phyloP scores from a whole-genome alignment of 1,284 basidiomycete genomes.

The Boletellus deceptivus region DNA sequence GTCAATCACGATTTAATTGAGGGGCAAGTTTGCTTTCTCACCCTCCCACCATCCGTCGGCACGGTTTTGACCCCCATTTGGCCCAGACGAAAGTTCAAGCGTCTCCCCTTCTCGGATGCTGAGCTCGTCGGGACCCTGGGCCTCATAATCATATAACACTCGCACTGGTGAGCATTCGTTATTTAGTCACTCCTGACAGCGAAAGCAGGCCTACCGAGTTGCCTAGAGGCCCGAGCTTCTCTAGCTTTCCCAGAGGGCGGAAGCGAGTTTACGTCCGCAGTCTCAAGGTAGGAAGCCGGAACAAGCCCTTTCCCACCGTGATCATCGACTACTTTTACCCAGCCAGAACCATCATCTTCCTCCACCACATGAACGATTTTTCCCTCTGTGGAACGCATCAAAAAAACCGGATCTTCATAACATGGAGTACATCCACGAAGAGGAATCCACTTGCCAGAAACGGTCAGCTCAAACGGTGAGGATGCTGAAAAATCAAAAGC shows the following conservation, averaged over 20 bases:
- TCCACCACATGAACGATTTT: slow-evolving; percentile 60
- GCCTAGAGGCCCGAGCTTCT: slow-evolving; percentile 36
- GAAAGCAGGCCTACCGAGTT: slow-evolving; percentile 43
- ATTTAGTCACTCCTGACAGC: neutral
- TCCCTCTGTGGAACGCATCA: slow-evolving; percentile 48
- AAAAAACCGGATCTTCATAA: slow-evolving; percentile 10
- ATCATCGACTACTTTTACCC: slow-evolving; percentile 71
- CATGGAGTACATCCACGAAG: slow-evolving; percentile 1
- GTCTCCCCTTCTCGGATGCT: slow-evolving; percentile 57
- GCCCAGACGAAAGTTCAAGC: slow-evolving; percentile 62
- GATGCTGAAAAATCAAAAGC: slow-evolving; percentile 69
- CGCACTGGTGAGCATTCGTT: slow-evolving; percentile 47
- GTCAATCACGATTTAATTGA: slow-evolving; percentile 24
- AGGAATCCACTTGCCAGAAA: slow-evolving; percentile 49
- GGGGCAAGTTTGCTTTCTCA: slow-evolving; percentile 23
- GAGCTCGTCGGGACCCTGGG: slow-evolving; percentile 71
- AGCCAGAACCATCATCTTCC: slow-evolving; percentile 79
- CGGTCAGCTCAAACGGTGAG: slow-evolving; percentile 70
- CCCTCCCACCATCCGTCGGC: slow-evolving; percentile 85
- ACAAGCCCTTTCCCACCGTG: slow-evolving; percentile 67
- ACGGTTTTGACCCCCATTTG: slow-evolving; percentile 59
- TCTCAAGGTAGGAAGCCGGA: slow-evolving; percentile 72
- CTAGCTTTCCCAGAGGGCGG: slow-evolving; percentile 14
- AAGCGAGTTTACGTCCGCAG: slow-evolving; percentile 27
- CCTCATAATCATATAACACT: slow-evolving; percentile 66